Base-by-base conservation (phyloP, 2,329 filamentous ascomycete genomes). In the Zasmidium cellare region DNA sequence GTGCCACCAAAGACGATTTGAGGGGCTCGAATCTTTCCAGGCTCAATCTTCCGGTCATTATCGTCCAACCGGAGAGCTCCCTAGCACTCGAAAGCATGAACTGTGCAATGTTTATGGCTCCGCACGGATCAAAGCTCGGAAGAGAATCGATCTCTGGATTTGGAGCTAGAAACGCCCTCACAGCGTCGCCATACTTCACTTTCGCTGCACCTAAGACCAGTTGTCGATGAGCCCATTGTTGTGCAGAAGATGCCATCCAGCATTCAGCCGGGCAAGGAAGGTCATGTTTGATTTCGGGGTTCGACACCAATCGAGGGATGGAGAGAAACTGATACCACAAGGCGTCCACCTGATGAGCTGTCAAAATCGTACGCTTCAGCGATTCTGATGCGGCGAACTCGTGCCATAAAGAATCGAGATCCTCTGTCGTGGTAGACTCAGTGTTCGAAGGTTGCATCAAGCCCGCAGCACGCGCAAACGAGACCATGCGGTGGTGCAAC, bases 221-320 rank as follows among this genome's bases (percentile, higher is more conserved):
- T 56, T 68, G 65, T 12, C 65, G 65, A 56, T 75, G 72, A 11
- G 73, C 72, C 64, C 74, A 72, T 28, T 75, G 70, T 1, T 67
- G 68, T 9, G 75, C 67, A 1, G 76, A 74, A 1, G 69, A 56
- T 1, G 77, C 75, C 2, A 53, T 59, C 77, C 77, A 79, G 53
- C 69, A 68, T 14, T 69, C 68, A 47, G 71, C 68, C 0, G 74
- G 71, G 49, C 74, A 77, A 1, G 77, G 77, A 3, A 79, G 65
- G 16, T 76, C 72, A 53, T 78, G 75, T 58, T 78, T 79, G 60
- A 79, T 74, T 65, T 79, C 77, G 2, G 79, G 66, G 46, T 79
- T 71, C 0, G 74, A 75, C 14, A 76, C 61, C 7, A 64, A 67
- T 3, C 74, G 69, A 5, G 74, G 74, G 16, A 75, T 67, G 1